Conservation (phyloP, 2,329 filamentous ascomycete species). For the Colletotrichum tofieldiae region DNA sequence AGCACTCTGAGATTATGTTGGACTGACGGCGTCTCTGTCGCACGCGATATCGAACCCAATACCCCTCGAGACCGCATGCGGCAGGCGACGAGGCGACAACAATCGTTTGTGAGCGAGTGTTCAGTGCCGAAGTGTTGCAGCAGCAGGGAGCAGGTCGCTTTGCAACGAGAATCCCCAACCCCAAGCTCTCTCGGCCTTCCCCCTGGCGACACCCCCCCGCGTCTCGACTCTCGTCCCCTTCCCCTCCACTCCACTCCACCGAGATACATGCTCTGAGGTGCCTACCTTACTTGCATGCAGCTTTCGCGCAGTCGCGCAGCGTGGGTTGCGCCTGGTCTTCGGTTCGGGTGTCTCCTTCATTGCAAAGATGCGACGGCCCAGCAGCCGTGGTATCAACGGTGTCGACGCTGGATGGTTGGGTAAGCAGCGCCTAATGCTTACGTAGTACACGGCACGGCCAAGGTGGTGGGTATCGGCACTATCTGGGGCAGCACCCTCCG, state of each 20-base stretch:
- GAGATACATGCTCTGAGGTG: constrained; percentile 1
- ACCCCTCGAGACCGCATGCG: constrained; percentile 8
- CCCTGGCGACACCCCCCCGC: constrained; percentile 13
- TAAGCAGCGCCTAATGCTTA: constrained; percentile 18
- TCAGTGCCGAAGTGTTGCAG: neutral
- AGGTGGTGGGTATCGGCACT: neutral
- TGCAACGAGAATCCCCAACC: constrained; percentile 12
- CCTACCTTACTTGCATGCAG: constrained; percentile 5
- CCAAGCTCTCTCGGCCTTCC: constrained; percentile 27
- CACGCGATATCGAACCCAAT: constrained; percentile 22
- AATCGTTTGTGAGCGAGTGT: neutral
- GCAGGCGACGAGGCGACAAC: constrained; percentile 2
- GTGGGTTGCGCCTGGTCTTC: neutral
- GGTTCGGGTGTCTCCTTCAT: neutral
- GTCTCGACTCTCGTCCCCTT: neutral
- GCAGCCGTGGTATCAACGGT: neutral
- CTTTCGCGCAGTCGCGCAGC: constrained; percentile 9
- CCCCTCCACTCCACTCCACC: neutral
- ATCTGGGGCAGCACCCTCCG: neutral
- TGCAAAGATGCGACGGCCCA: constrained; percentile 3
- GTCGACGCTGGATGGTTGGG: neutral
- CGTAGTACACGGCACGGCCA: neutral
- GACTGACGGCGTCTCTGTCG: constrained; percentile 32
- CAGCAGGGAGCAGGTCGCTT: constrained; percentile 16
- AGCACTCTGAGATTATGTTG: constrained; percentile 27